Base-by-base conservation (phyloP, 352 stramenopile species). In the Phytopythium delawarense region DNA sequence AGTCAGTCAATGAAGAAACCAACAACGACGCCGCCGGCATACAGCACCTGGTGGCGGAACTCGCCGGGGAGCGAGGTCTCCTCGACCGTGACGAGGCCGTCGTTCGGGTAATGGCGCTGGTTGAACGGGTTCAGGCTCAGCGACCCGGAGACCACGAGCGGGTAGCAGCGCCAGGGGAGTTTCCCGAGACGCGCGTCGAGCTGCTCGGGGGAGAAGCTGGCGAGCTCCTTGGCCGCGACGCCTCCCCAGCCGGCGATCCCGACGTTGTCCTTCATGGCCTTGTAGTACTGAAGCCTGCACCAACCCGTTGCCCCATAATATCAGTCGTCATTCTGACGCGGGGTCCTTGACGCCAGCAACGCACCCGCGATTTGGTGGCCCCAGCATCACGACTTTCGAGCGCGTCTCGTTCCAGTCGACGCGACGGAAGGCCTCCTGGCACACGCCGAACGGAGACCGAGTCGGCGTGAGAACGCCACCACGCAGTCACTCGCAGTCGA, bases 111-210 rank as follows among this genome's bases (percentile, higher is more conserved):
- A 49, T 87, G 83, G 35, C 75, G 74, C 68, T 89, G 80, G 42
- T 88, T 89, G 61, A 89, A 89, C 28, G 83, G 83, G 55, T 90
- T 92, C 8, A 92, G 56, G 57, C 79, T 83, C n/a, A 89, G 61
- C 20, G 81, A 81, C 4, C 83, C 83, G 3, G 83, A 75, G 32
- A 92, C 54, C 2, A 92, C 67, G 8, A 92, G 69, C 30, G 83
- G 76, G 37, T 79, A 88, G 57, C 78, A 88, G 40, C 81, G 69
- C 25, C 57, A 69, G 9, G 83, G 83, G 0, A 92, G 72, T 39
- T 92, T 92, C 45, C 83, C 83, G 0, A 92, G 74, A 1, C 80
- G 76, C 25, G 61, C 28, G 56, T 92, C 80, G 2, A 92, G 59
- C 42, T 80, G 60, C 18, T 75, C 63, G 11, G 65, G 25, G 45